Evolutionary conservation across 352 stramenopile genomes (phyloP), one percentile per base, ranked within the genome.

Genomic region (Phytophthora palmivora): DNA sequence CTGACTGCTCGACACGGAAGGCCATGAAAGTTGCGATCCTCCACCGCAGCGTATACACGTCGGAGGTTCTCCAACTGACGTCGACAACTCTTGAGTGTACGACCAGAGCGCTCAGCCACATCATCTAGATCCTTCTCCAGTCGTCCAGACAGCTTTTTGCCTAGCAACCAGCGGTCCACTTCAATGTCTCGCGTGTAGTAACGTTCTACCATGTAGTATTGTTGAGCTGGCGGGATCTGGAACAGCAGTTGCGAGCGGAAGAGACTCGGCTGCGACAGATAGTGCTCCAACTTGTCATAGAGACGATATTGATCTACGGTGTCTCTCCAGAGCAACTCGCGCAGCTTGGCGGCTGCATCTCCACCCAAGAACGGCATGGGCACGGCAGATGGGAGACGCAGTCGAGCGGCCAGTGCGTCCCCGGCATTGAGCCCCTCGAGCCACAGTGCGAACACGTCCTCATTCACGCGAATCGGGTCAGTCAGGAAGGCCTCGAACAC

Each of bases 121-220:
- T 95, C 85, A 63, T 95, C 87, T 19, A 95, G 72, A 44, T 95
- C 87, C 58, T 95, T 95, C 51, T 92, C 81, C 49, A 92, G 76
- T 39, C 87, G 86, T n/a, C 84, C 69, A 18, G 80, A 87, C 36
- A 93, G 84, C 63, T 95, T 93, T 48, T 88, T 87, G 50, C 87
- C 87, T 54, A 94, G 46, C 24, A 95, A 62, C 75, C 87, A 89
- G 22, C 87, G 83, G 26, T 83, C 76, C 24, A 94, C 80, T 42
- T 82, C 59, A 37, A 72, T 72, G 47, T 95, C 82, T 47, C 91
- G 76, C 43, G 77, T 72, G 71, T 94, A 92, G 68, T 95, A 95
- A 22, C 78, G 80, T 52, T 92, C 78, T 19, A 92, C 70, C 81
- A 95, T 92, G 55, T 89, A 90, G 53, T 88, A 76, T 63, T 95